Evolutionary conservation across 75 land plant species (phyloP), one percentile per base, ranked within the genome.

Genomic region (Pinus taeda): DNA sequence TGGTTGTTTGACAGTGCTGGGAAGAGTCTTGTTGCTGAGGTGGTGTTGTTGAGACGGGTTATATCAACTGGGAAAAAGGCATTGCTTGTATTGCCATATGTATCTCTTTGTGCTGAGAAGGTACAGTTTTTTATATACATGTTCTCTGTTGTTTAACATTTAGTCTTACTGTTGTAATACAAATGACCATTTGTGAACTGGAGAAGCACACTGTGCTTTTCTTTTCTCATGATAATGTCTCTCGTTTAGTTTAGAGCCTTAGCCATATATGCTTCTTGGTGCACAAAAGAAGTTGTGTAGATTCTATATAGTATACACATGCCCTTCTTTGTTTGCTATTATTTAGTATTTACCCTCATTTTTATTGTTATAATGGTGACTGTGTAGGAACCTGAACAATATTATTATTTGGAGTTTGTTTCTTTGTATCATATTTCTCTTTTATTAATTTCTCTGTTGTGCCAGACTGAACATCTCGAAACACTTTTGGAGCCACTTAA

Each of bases 11-110:
- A 76, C 94, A 97, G 99, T 88, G 98, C 98, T 75, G 99, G 99
- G 18, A 97, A 97, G 90, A 95, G 98, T 85, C 91, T 97, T 86
- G 98, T 97, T 82, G 98, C 99, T 73, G 99, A 97, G 81, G 85
- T 97, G 33, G 80, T 97, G 66, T 92, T 97, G 99, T 60, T 97
- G 67, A 83, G 95, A 63, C 83, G 86, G 81, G 88, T 97, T 33
- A 62, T 95, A 69, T 74, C 86, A 57, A 91, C 92, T 18, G 95
- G 92, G 67, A 97, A 93, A 79, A 93, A 86, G 80, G 98, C 99
- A 59, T 60, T 97, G 14, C 92, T 97, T 79, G 99, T 97, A 59
- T 89, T 97, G 77, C 99, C 99, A 29, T 97, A 94, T 90, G 99
- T 97, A 60, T 93, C 99, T 22, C 85, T 97, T 57, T 97, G 99